These are phyloP conservation scores for Astrothelium macrocarpum DNA, from an alignment of 495 filamentous ascomycete species.

Conservation along the genomic window DNA sequence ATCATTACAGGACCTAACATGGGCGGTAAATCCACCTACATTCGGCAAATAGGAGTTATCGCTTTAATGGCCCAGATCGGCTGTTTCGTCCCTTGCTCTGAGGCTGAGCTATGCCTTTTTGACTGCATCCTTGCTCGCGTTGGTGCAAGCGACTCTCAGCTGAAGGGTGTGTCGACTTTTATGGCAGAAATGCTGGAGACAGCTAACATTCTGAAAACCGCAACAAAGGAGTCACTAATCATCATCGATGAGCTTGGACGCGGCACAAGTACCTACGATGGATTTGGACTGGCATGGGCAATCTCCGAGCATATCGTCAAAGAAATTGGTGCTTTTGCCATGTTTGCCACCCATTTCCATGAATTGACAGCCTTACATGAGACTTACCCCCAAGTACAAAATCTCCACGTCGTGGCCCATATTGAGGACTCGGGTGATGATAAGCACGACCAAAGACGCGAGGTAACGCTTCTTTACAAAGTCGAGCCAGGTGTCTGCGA, in stretches of 20 bases:
- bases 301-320: conserved; percentile 96
- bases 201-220: conserved; percentile 94
- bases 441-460: conserved; percentile 49
- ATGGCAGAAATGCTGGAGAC: conserved; percentile 99
- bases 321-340: conserved; percentile 83
- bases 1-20: conserved; percentile 99
- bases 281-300: conserved; percentile 95
- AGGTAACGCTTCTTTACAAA: conserved; percentile 94
- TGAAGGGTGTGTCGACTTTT: conserved; percentile 97
- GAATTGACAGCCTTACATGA: conserved; percentile 87
- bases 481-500: conserved; percentile 93
- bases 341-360: conserved; percentile 98
- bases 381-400: conserved; percentile 75
- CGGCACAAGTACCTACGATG: conserved; percentile 96
- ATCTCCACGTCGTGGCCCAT: conserved; percentile 92
- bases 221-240: conserved; percentile 86
- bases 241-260: conserved; percentile 99
- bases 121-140: conserved; percentile 97
- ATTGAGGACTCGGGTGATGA: conserved; percentile 50
- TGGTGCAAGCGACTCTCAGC: conserved; percentile 86
- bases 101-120: conserved; percentile 90
- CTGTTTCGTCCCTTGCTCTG: conserved; percentile 87
- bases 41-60: conserved; percentile 94
- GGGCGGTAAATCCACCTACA: conserved; percentile 98
- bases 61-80: conserved; percentile 96